Conservation (phyloP, 1,284 basidiomycete genomes). For the Boletus sp. region DNA sequence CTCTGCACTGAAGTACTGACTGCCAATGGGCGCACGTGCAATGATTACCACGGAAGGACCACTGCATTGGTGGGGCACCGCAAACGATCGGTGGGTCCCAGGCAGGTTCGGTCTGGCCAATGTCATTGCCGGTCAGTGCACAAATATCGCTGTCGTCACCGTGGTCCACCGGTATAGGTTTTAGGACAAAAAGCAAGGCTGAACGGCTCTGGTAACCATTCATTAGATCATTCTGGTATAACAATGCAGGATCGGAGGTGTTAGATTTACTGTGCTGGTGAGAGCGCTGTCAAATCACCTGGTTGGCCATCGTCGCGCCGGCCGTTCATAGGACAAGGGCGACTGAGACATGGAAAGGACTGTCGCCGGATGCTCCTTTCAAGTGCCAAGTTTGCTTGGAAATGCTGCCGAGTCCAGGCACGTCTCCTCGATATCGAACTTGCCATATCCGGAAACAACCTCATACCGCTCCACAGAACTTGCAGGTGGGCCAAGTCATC, state of each 20-base stretch:
- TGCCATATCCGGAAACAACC: slow-evolving; percentile 11
- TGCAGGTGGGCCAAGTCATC: neutral
- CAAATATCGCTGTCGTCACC: neutral
- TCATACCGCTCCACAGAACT: neutral
- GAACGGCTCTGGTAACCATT: neutral
- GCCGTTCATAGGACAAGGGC: slow-evolving; percentile 6
- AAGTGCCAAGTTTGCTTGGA: slow-evolving; percentile 6
- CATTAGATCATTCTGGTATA: slow-evolving; percentile 10
- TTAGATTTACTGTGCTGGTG: slow-evolving; percentile 1
- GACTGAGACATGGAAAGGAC: slow-evolving; percentile 9
- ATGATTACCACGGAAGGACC: slow-evolving; percentile 2
- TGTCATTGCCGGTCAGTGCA: neutral
- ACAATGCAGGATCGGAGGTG: slow-evolving; percentile 8
- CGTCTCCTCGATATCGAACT: slow-evolving; percentile 12
- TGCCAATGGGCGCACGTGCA: too few species aligned
- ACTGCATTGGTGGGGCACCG: too few species aligned
- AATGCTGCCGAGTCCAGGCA: slow-evolving; percentile 4
- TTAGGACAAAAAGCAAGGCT: neutral
- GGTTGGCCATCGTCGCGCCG: neutral
- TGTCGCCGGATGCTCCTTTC: slow-evolving; percentile 2
- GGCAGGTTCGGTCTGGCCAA: too few species aligned
- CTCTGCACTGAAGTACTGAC: too few species aligned
- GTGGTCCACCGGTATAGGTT: slow-evolving; percentile 1
- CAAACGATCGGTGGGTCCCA: too few species aligned
- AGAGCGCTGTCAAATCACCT: slow-evolving; percentile 1